Base-by-base conservation (phyloP, 2,329 filamentous ascomycete genomes). In the Fusarium caatingaense region DNA sequence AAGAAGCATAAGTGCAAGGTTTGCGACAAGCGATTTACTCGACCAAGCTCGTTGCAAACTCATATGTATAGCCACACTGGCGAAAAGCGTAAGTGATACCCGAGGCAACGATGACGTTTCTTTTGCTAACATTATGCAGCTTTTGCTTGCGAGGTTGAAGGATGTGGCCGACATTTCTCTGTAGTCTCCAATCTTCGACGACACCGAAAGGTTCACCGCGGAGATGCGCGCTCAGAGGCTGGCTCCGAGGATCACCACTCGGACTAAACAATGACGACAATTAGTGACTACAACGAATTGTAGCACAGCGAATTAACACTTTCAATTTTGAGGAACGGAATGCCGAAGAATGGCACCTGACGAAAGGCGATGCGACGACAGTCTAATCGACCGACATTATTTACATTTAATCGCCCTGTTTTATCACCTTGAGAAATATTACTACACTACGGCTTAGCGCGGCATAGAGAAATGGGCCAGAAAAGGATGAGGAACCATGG, bases 1-100 rank as follows among this genome's bases (percentile, higher is more conserved):
- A 98, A 98, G 89, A 98, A 98, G 86, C 96, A 98, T 84, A 98
- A 98, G 85, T 98, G 95, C 88, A 98, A 97, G 83, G 93, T 98
- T 64, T 98, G 95, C 84, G 95, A 98, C 82, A 98, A 98, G 87
- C 90, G 95, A 45, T 98, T 98, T 80, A 98, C 95, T 4, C 89
- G 95, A 57, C 95, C 95, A 3, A 97, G 94, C 78, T 98, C 95
- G 16, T 82, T 98, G 41, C 95, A 98, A 79, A 98, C 95, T 32
- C 95, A 98, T 79, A 98, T 98, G 92, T 98, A 98, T 83, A 97
- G 94, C 81, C 95, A 98, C 78, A 98, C 95, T 59, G 95, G 95
- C 78, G 95, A 98, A 81, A 98, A 98, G 84, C 95, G 94, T 97
- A 89, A 20, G 15, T 10, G 13, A 27, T 20, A 6, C 30, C 2